Conservation (phyloP, 345 rosid genomes). For the Heritiera littoralis region DNA sequence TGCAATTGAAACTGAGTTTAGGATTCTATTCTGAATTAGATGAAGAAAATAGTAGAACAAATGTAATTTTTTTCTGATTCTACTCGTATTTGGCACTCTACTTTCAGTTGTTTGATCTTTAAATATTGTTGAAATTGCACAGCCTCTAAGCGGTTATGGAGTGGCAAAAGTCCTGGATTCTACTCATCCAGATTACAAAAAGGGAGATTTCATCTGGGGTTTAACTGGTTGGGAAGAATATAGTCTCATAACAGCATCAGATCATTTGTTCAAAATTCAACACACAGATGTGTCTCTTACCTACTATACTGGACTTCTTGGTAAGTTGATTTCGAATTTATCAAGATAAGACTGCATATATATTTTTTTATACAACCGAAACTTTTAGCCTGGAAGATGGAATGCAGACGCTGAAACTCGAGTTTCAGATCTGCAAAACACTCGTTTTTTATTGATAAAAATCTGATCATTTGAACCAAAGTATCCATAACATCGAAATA, state of each 20-base stretch:
- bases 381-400: too few species aligned
- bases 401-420: too few species aligned
- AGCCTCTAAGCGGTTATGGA: conserved; percentile 57
- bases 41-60: too few species aligned
- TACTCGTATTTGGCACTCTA: too few species aligned
- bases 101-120: background rate
- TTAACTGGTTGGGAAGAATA: conserved; percentile 69
- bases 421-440: too few species aligned
- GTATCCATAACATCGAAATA: too few species aligned
- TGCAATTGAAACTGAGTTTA: too few species aligned
- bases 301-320: conserved; percentile 60
- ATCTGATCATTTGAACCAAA: too few species aligned
- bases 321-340: conserved; percentile 28
- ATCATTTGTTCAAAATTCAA: conserved; percentile 46
- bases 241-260: conserved; percentile 36
- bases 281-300: conserved; percentile 59
- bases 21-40: too few species aligned
- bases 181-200: conserved; percentile 41
- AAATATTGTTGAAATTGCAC: conserved; percentile 11
- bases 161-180: conserved; percentile 64
- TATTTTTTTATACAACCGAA: too few species aligned
- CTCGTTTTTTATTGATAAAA: too few species aligned
- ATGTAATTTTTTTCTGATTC: too few species aligned
- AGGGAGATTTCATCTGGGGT: conserved; percentile 61
- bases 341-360: background rate